Evolutionary conservation across 1,139 yeast genomes (phyloP).

Genomic region (Blastobotrys raffinosifermentans): DNA sequence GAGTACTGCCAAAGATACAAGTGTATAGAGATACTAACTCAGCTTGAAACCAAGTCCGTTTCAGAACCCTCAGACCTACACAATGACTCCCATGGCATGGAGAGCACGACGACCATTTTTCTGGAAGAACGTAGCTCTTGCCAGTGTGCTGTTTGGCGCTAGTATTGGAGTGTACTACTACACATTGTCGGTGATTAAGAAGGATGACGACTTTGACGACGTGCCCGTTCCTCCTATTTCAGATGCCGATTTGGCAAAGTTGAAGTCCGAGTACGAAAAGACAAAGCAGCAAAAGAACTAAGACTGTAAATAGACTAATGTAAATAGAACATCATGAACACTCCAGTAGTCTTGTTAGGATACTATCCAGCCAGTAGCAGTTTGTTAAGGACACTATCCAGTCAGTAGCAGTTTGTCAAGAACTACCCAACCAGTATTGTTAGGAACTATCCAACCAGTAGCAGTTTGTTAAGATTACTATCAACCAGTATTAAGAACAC

Average conservation of each 20-base stretch:
- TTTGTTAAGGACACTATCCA: no score
- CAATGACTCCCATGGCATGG: conserved; percentile 90
- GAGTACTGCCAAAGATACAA: neutral
- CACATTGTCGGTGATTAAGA: conserved; percentile 64
- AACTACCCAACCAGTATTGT: no score
- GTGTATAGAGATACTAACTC: neutral
- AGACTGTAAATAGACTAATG: conserved; percentile 2
- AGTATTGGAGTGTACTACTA: conserved; percentile 64
- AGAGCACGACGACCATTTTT: conserved; percentile 86
- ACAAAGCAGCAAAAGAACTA: conserved; percentile 1
- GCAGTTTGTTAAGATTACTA: no score
- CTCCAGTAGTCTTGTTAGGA: no score
- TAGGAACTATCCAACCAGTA: no score
- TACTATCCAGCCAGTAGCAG: no score
- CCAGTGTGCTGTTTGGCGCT: conserved; percentile 52
- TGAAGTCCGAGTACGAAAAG: conserved; percentile 31
- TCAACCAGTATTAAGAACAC: no score
- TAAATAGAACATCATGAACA: no score
- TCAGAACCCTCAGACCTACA: conserved; percentile 71
- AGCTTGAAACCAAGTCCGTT: conserved; percentile 39
- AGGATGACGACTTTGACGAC: conserved; percentile 85
- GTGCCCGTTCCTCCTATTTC: conserved; percentile 90
- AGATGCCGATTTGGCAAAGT: conserved; percentile 65
- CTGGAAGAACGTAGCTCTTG: conserved; percentile 63
- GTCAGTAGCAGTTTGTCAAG: no score